Conservation (phyloP, 352 stramenopile species). For the Pythium dissimile region DNA sequence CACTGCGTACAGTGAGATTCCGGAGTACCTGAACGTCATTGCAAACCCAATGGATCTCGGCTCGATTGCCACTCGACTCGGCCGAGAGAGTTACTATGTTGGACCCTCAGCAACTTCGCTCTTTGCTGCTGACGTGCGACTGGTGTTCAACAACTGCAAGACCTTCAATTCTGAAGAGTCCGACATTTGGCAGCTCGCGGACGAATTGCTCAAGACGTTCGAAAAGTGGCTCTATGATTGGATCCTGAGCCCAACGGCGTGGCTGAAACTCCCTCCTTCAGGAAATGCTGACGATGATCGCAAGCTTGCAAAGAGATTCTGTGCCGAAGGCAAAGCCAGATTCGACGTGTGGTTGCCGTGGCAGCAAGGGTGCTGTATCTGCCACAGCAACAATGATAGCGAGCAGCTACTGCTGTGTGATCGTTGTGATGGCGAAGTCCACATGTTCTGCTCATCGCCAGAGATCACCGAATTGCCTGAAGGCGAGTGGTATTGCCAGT, state of each 20-base stretch:
- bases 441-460: conserved; percentile 81
- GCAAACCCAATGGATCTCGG: conserved; percentile 88
- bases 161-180: conserved; percentile 80
- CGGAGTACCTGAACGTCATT: conserved; percentile 86
- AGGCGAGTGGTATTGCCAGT: conserved; percentile 82
- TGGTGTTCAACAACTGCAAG: conserved; percentile 88
- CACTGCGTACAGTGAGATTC: conserved; percentile 38
- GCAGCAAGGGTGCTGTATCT: conserved; percentile 77
- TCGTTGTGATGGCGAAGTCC: conserved; percentile 83
- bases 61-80: conserved; percentile 64
- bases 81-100: conserved; percentile 80
- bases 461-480: conserved; percentile 66
- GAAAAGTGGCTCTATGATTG: conserved; percentile 89
- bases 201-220: conserved; percentile 70
- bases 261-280: conserved; percentile 64
- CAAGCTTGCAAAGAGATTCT: conserved; percentile 56
- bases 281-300: conserved; percentile 44
- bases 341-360: conserved; percentile 79
- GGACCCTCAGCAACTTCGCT: conserved; percentile 63
- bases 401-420: conserved; percentile 82
- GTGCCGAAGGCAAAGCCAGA: conserved; percentile 47
- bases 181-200: conserved; percentile 72
- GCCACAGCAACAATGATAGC: conserved; percentile 67
- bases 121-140: conserved; percentile 80
- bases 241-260: conserved; percentile 72